Base-by-base conservation (phyloP, 1,139 yeast genomes). In the Suhomyces bokatorum region DNA sequence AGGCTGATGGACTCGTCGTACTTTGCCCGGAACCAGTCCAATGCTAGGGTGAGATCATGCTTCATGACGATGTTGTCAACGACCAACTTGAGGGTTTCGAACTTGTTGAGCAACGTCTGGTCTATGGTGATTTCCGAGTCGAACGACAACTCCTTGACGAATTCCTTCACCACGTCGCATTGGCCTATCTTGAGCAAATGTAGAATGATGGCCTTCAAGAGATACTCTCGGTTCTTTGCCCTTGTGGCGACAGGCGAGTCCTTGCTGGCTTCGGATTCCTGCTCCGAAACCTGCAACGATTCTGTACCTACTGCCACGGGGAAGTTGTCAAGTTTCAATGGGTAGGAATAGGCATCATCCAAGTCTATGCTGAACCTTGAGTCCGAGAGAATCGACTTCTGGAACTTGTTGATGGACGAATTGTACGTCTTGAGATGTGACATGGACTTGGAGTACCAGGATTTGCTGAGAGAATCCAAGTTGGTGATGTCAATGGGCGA, bases 321-420 rank as follows among this genome's bases (percentile, higher is more conserved):
- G 37, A 56, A 59, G 40, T 66, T 63, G 45, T 67, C 58, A 39
- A 73, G 57, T 44, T 60, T 58, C 45, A 74, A 59, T 0, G 75
- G 75, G 47, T 68, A 74, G 1, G 71, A 63, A 50, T 74, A 74
- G 4, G 78, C 77, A 32, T 71, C 77, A 55, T 73, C 78, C 42
- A 74, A 54, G 46, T 69, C 67, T 31, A 71, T 55, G 31, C 49
- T 54, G 50, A 62, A 70, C 43, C 58, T 61, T 16, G 67, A 49
- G 52, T 65, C 66, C 43, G 59, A 60, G 13, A 70, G 53, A 9
- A 71, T 52, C 44, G 66, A 68, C 58, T 73, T 73, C 51, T 50
- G 68, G 46, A 72, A 70, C 57, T 58, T 62, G 53, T 69, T 67
- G 36, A 66, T 64, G 26, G 66, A 66, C 1, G 72, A 55, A 52